Percentiles rank a stretch among this genome's conserved stretches.
Conservation (phyloP, 148 eudicot genomes). For the Rhododendron molle region DNA sequence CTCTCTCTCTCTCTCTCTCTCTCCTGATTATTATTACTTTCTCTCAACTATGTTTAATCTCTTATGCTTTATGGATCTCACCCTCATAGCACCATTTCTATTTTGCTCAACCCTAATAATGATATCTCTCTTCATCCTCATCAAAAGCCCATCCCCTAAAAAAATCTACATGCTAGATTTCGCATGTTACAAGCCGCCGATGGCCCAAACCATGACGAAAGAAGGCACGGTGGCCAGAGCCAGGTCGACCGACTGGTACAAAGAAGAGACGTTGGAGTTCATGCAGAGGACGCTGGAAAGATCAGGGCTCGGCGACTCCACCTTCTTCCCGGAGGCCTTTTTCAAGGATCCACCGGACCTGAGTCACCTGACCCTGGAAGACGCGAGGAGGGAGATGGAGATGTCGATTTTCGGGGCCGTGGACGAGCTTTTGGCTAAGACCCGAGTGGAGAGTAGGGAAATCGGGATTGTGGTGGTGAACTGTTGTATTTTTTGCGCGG, state of each 20-base stretch:
- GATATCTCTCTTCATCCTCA: neutral
- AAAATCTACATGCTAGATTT: constrained; percentile 18
- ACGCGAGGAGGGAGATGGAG: constrained; percentile 19
- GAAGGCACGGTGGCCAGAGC: neutral
- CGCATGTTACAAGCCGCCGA: constrained; percentile 22
- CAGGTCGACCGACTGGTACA: neutral
- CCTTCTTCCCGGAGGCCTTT: constrained; percentile 16
- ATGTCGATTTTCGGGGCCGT: constrained; percentile 25
- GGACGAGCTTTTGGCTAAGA: constrained; percentile 22
- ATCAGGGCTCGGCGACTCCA: constrained; percentile 22
- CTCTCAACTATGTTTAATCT: neutral
- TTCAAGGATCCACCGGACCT: neutral
- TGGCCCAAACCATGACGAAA: constrained; percentile 7
- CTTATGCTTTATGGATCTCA: neutral
- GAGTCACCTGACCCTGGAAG: constrained; percentile 9
- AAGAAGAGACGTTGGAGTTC: constrained; percentile 11
- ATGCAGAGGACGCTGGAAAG: neutral
- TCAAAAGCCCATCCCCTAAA: neutral
- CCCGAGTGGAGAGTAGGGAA: constrained; percentile 14
- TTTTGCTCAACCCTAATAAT: neutral
- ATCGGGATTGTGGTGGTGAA: constrained; percentile 25
- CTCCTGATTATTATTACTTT: neutral
- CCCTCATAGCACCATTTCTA: neutral
- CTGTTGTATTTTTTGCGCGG: constrained; percentile 9
- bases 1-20: too few species aligned